Conservation (phyloP, 2,329 filamentous ascomycete species). For the Aspergillus sp. region DNA sequence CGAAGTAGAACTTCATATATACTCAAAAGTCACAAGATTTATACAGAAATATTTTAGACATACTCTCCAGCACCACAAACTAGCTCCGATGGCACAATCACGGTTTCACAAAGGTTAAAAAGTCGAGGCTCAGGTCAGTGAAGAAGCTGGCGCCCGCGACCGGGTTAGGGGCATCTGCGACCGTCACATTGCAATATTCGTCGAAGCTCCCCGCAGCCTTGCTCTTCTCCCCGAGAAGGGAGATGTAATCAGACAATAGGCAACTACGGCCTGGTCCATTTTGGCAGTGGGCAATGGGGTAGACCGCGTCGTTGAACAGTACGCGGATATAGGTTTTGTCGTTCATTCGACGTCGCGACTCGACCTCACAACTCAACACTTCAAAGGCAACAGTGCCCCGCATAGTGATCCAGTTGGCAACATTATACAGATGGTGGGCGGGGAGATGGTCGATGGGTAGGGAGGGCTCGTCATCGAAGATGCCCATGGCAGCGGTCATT, state of each 20-base stretch:
- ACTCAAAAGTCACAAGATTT: too few species aligned
- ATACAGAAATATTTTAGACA: too few species aligned
- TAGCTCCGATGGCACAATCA: slow-evolving; percentile 3
- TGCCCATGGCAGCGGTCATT: slow-evolving; percentile 60
- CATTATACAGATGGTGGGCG: slow-evolving; percentile 52
- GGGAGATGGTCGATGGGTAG: slow-evolving; percentile 54
- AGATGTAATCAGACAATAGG: slow-evolving; percentile 49
- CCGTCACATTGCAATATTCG: slow-evolving; percentile 24
- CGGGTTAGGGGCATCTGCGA: slow-evolving; percentile 16
- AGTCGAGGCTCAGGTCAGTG: slow-evolving; percentile 30
- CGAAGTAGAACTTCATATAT: too few species aligned
- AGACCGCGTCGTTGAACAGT: slow-evolving; percentile 64
- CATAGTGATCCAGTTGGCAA: slow-evolving; percentile 58
- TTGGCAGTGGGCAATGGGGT: slow-evolving; percentile 59
- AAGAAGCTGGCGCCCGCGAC: slow-evolving; percentile 30
- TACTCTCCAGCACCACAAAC: too few species aligned
- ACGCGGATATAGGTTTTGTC: slow-evolving; percentile 55
- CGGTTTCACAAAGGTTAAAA: slow-evolving; percentile 32
- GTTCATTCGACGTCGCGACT: slow-evolving; percentile 11
- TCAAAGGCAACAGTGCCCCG: slow-evolving; percentile 67
- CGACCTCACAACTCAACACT: slow-evolving; percentile 55
- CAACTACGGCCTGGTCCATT: slow-evolving; percentile 60
- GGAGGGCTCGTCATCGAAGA: slow-evolving; percentile 59
- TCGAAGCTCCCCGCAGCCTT: slow-evolving; percentile 53
- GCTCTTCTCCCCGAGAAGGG: slow-evolving; percentile 51